Base-by-base conservation (phyloP, 176 grass and related monocot species). In the Oryza glumipatula region DNA sequence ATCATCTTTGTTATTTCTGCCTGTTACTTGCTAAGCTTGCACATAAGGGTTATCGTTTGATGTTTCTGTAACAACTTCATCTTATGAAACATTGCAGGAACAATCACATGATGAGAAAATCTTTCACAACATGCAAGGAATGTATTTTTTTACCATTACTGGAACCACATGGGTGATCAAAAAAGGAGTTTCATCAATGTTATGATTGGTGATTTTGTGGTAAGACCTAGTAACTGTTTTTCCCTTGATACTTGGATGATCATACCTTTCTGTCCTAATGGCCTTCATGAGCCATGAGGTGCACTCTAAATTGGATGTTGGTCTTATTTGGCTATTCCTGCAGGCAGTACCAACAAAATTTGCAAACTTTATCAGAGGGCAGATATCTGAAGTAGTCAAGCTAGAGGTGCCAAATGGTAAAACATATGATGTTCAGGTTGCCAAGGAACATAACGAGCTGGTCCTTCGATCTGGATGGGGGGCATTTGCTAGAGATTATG, bases 291-390 rank as follows among this genome's bases (percentile, higher is more conserved):
- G 21, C 8, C 32, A 11, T 24, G 61, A 83, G 21, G 36, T 76
- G 9, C 21, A 56, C 7, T 56, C 51, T 56, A 19, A 56, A 56
- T 16, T 56, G 16, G 51, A 56, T 19, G 0, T 56, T 56, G 51
- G 16, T 19, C 11, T n/a, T 47, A 19, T 56, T 77, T 64, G 22
- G 8, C 10, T 85, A 61, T 81, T 74, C 11, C n/a, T 88, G n/a
- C 17, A 88, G 81, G 48, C 58, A 61, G 3, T 88, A 33, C 89
- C 89, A 4, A 81, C 65, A 65, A 81, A 70, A 36, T 41, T 91
- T 45, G 5, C 41, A 21, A 77, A 58, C 13, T 33, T 69, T 35
- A 83, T 87, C 65, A 85, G 51, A 46, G 28, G 68, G 9, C 11
- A 85, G 21, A 74, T 89, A 30, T 54, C 35, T 36, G 58, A 35